Evolutionary conservation across 2,329 filamentous ascomycete species (phyloP).

Genomic region (Fusarium aywerte): DNA sequence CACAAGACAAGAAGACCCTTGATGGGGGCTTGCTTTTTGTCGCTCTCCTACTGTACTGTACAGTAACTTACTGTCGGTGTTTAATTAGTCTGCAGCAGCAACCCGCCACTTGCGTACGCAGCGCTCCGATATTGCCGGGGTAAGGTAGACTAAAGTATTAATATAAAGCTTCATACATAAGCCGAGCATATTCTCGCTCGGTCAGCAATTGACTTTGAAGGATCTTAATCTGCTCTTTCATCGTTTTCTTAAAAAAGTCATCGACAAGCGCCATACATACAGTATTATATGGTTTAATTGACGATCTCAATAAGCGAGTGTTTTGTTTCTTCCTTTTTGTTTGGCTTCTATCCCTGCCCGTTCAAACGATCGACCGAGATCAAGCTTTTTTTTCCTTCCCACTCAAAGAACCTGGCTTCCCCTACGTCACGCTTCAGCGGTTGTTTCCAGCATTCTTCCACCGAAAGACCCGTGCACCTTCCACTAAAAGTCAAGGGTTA

Average conservation of each 20-base stretch:
- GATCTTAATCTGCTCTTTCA: background rate
- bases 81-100: background rate
- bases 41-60: background rate
- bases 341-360: background rate
- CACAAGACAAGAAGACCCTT: conserved; percentile 1
- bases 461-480: conserved; percentile 22
- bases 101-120: conserved; percentile 42
- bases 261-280: background rate
- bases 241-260: background rate
- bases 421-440: conserved; percentile 36
- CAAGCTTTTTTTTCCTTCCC: conserved; percentile 25
- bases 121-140: conserved; percentile 35
- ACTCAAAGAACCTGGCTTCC: conserved; percentile 5
- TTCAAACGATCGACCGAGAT: conserved; percentile 6
- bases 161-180: conserved; percentile 31
- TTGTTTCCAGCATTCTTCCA: conserved; percentile 16
- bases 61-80: background rate
- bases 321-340: conserved; percentile 16
- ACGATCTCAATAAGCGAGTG: conserved; percentile 25
- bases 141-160: background rate
- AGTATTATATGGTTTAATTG: conserved; percentile 4
- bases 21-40: conserved; percentile 27
- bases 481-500: conserved; percentile 20
- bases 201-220: conserved; percentile 13
- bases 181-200: conserved; percentile 12